These are phyloP conservation scores for Aspergillus pseudonomiae DNA, from an alignment of 2,329 filamentous ascomycete species.

Conservation along the genomic window DNA sequence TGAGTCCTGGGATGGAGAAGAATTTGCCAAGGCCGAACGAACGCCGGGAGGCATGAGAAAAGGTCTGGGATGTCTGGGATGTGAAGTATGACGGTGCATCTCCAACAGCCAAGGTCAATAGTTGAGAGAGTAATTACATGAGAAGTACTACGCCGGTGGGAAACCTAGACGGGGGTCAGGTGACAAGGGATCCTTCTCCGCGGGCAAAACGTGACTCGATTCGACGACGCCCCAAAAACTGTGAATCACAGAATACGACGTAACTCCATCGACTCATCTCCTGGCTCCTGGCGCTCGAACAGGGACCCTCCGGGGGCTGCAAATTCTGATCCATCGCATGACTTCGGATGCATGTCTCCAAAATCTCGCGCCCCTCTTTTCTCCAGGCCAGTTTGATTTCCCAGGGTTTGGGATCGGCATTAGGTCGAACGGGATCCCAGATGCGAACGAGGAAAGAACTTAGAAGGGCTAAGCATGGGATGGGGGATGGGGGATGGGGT, in stretches of 20 bases:
- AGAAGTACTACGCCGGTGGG: conserved; percentile 4
- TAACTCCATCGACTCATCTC: conserved; percentile 1
- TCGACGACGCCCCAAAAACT: conserved; percentile 2
- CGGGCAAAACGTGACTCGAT: conserved; percentile 7
- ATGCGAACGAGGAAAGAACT: not conserved
- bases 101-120: not conserved
- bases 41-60: not conserved
- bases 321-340: conserved; percentile 4
- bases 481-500: not conserved
- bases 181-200: conserved; percentile 11
- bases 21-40: conserved; percentile 1
- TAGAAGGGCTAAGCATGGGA: not conserved
- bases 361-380: not conserved
- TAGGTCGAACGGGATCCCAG: not conserved
- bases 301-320: not conserved
- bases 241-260: conserved; percentile 5
- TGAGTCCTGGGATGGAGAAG: not conserved
- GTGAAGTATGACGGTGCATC: not conserved
- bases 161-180: conserved; percentile 11
- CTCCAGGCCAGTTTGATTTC: not conserved
- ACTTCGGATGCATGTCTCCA: conserved; percentile 4
- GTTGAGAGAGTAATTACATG: conserved; percentile 2
- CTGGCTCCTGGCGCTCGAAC: not conserved
- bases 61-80: not conserved
- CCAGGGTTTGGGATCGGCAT: not conserved